These are phyloP conservation scores for Aegilops bicornis DNA, from an alignment of 176 grass and related monocot genomes.

Conservation along the genomic window DNA sequence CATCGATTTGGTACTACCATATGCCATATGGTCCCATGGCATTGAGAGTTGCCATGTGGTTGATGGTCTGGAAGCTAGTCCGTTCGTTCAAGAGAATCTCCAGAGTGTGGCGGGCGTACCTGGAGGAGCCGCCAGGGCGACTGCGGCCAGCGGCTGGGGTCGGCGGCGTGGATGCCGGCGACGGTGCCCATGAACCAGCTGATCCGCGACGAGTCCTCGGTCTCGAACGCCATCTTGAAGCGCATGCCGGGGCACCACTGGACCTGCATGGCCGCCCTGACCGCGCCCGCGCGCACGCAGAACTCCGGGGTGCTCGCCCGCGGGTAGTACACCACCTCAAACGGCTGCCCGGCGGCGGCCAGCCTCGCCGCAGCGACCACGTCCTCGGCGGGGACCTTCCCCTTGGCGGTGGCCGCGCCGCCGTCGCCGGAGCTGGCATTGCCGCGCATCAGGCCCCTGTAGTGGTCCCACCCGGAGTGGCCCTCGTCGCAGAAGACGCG, in stretches of 20 bases:
- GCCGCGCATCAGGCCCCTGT: constrained; percentile 23
- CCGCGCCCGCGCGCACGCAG: constrained; percentile 53
- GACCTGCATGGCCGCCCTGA: constrained; percentile 53
- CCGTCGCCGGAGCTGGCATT: constrained; percentile 15
- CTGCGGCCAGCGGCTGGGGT: constrained; percentile 58
- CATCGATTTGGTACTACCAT: background rate
- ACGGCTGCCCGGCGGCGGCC: constrained; percentile 56
- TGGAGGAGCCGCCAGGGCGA: constrained; percentile 86
- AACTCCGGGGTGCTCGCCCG: constrained; percentile 67
- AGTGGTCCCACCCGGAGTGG: constrained; percentile 42
- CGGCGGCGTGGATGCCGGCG: constrained; percentile 53
- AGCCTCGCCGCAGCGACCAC: constrained; percentile 54
- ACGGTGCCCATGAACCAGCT: constrained; percentile 97
- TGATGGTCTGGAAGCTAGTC: background rate
- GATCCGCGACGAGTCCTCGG: constrained; percentile 88
- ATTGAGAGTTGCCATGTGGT: background rate
- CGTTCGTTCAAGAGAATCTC: background rate
- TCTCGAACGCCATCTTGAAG: constrained; percentile 98
- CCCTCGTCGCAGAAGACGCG: constrained; percentile 33
- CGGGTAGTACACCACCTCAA: constrained; percentile 87
- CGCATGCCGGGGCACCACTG: constrained; percentile 72
- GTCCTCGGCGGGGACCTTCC: constrained; percentile 53
- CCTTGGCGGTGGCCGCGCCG: constrained; percentile 7
- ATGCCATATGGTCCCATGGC: background rate
- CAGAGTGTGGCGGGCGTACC: constrained; percentile 38